A percentile compares a stretch with the other conserved stretches of the same genome.
Evolutionary conservation across 257 asterid genomes (phyloP).

Genomic region (Salvia rosmarinus): DNA sequence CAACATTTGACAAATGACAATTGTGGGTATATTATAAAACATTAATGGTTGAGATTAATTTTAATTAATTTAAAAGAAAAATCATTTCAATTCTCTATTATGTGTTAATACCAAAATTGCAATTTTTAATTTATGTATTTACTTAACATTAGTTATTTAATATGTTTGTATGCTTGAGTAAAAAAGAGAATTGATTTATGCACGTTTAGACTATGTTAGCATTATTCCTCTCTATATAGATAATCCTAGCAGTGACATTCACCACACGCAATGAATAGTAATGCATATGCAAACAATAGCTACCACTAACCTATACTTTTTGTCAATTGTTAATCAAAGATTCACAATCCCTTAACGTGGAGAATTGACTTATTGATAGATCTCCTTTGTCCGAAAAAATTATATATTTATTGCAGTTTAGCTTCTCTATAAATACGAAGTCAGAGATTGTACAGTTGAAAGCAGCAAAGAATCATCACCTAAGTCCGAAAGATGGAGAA

Average conservation of each 20-base stretch:
- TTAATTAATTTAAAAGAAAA: too few relatives aligned
- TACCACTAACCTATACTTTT: constrained; percentile 25
- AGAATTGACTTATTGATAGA: constrained; percentile 35
- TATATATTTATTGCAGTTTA: not conserved
- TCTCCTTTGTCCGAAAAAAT: not conserved
- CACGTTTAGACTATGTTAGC: too few relatives aligned
- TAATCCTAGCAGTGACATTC: constrained; percentile 29
- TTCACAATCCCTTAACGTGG: constrained; percentile 40
- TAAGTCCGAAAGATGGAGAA: constrained; percentile 20
- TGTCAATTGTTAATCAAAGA: constrained; percentile 32
- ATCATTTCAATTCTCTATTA: too few relatives aligned
- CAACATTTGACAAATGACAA: not conserved
- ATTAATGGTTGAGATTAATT: too few relatives aligned
- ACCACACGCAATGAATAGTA: constrained; percentile 37
- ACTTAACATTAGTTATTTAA: too few relatives aligned
- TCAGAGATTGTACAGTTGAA: constrained; percentile 45
- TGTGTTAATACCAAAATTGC: too few relatives aligned
- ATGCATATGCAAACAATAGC: constrained; percentile 34
- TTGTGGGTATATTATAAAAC: too few relatives aligned
- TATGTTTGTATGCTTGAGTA: too few relatives aligned
- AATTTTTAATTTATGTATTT: too few relatives aligned
- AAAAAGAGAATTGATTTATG: too few relatives aligned
- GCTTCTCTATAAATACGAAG: constrained; percentile 50
- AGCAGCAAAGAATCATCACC: not conserved
- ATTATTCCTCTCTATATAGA: too few relatives aligned